Percentiles rank a stretch among this genome's conserved stretches.
These are phyloP conservation scores for Tetrapyrgos nigripes DNA, from an alignment of 1,284 basidiomycete species.

Conservation along the genomic window DNA sequence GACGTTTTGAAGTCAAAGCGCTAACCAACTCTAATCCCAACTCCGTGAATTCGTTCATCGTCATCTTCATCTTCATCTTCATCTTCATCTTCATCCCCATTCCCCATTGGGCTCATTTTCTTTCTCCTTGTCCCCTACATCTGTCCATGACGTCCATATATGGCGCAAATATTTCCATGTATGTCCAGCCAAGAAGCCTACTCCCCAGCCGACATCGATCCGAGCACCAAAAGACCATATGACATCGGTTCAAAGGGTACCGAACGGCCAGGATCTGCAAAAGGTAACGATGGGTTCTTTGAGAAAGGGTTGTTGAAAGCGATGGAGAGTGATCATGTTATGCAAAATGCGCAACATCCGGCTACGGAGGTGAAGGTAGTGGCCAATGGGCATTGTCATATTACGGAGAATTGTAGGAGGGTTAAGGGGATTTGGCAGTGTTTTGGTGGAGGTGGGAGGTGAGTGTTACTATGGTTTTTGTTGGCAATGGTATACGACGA, in stretches of 20 bases:
- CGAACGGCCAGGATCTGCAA: slow-evolving; percentile 69
- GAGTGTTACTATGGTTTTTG: slow-evolving; percentile 3
- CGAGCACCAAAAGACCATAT: slow-evolving; percentile 59
- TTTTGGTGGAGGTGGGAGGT: slow-evolving; percentile 89
- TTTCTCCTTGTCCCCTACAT: too few species aligned
- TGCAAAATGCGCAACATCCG: background rate
- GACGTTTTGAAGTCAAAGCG: background rate
- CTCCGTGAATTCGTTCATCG: too few species aligned
- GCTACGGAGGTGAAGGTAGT: slow-evolving; percentile 81
- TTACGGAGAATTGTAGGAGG: slow-evolving; percentile 88
- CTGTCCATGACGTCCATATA: background rate
- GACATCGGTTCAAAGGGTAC: slow-evolving; percentile 70
- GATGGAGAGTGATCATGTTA: slow-evolving; percentile 65
- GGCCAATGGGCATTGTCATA: slow-evolving; percentile 88
- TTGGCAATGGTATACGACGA: too few species aligned
- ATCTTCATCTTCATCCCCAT: too few species aligned
- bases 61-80: too few species aligned
- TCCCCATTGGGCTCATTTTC: too few species aligned
- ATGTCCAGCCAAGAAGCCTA: slow-evolving; percentile 65
- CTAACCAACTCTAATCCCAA: slow-evolving; percentile 2
- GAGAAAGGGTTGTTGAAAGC: slow-evolving; percentile 76
- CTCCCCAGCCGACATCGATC: slow-evolving; percentile 61
- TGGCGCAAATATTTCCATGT: background rate
- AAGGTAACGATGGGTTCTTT: slow-evolving; percentile 82
- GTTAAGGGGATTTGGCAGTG: slow-evolving; percentile 91